Evolutionary conservation across 164 flowering plant genomes (phyloP).

Genomic region (Berberis vulgaris): DNA sequence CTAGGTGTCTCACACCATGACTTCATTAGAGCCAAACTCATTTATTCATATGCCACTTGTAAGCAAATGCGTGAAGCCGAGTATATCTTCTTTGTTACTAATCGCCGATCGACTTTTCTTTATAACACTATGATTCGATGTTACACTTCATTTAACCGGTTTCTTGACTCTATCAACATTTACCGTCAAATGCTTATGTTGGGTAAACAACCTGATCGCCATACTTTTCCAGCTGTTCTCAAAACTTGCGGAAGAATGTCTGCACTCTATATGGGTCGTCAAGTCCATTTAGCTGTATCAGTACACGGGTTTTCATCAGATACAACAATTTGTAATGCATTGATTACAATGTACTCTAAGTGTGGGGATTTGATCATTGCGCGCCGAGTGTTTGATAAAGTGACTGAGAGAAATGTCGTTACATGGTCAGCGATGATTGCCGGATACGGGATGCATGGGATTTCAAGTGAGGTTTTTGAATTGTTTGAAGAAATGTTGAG

Average conservation of each 20-base stretch:
- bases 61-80: conserved; percentile 20
- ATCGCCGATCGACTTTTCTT: conserved; percentile 33
- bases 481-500: conserved; percentile 35
- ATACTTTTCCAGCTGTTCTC: conserved; percentile 19
- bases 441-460: conserved; percentile 34
- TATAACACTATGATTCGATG: conserved; percentile 39
- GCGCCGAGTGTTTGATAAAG: conserved; percentile 34
- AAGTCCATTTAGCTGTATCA: conserved; percentile 9
- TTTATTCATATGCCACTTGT: conserved; percentile 21
- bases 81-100: conserved; percentile 25
- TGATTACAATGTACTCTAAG: conserved; percentile 32
- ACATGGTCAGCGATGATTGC: conserved; percentile 41
- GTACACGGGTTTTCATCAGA: conserved; percentile 2
- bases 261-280: conserved; percentile 11
- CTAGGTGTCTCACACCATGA: conserved; percentile 18
- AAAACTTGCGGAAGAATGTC: conserved; percentile 20
- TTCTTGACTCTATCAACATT: conserved; percentile 24
- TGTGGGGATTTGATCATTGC: conserved; percentile 31
- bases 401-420: conserved; percentile 27
- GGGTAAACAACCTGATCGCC: conserved; percentile 3
- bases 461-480: conserved; percentile 22
- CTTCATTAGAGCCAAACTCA: conserved; percentile 37
- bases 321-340: conserved; percentile 17
- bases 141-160: conserved; percentile 21
- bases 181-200: conserved; percentile 17